Evolutionary conservation across 805 yeast species (phyloP).

Genomic region (Candida insectalens): DNA sequence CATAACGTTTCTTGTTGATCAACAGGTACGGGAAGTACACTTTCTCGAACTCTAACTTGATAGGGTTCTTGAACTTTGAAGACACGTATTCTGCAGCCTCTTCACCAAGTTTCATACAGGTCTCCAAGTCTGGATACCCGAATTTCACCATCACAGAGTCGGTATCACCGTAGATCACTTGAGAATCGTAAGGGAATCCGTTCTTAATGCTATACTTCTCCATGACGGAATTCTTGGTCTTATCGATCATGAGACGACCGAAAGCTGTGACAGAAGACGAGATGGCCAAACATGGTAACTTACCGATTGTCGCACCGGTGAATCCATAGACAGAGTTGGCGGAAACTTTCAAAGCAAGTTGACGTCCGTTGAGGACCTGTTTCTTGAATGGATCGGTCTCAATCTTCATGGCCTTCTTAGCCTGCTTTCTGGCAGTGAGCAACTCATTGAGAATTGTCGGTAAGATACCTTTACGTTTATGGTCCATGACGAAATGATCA

Average conservation of each 20-base stretch:
- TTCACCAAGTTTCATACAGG: slow-evolving; percentile 86
- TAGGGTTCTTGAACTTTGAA: slow-evolving; percentile 68
- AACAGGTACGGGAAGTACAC: slow-evolving; percentile 90
- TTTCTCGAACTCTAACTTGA: slow-evolving; percentile 91
- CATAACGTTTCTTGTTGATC: slow-evolving; percentile 94
- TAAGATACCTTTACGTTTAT: slow-evolving; percentile 69
- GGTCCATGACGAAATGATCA: slow-evolving; percentile 72
- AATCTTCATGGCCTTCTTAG: slow-evolving; percentile 79
- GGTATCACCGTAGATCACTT: slow-evolving; percentile 96
- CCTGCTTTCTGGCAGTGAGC: slow-evolving; percentile 84
- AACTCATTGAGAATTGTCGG: slow-evolving; percentile 90
- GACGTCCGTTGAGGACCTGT: slow-evolving; percentile 94
- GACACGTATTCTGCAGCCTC: slow-evolving; percentile 92
- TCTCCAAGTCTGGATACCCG: slow-evolving; percentile 70
- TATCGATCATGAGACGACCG: slow-evolving; percentile 95
- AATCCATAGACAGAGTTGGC: slow-evolving; percentile 99
- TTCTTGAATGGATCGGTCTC: slow-evolving; percentile 92
- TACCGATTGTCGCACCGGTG: slow-evolving; percentile 98
- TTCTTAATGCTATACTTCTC: slow-evolving; percentile 68
- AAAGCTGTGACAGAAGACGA: slow-evolving; percentile 93
- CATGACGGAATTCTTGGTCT: slow-evolving; percentile 80
- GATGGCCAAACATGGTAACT: slow-evolving; percentile 90
- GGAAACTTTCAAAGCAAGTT: slow-evolving; percentile 88
- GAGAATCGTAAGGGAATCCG: slow-evolving; percentile 77
- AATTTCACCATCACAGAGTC: slow-evolving; percentile 99